Conservation (phyloP, 1,284 basidiomycete genomes). For the Malassezia cuniculi region DNA sequence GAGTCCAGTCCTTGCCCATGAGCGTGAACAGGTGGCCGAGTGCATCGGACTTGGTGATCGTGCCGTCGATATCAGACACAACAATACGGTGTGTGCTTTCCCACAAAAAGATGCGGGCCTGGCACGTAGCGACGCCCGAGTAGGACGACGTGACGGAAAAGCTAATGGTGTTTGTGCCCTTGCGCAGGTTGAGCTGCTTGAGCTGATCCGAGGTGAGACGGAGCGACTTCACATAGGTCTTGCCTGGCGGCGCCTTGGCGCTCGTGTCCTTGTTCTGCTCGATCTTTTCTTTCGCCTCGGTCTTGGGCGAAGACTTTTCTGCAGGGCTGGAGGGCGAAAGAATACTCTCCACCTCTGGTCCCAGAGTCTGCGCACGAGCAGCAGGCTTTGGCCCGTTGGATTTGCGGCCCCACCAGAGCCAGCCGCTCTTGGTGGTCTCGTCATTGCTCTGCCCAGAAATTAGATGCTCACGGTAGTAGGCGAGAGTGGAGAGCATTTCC, state of each 20-base stretch:
- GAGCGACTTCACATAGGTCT: slow-evolving; percentile 78
- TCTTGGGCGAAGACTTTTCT: not conserved
- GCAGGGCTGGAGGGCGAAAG: not conserved
- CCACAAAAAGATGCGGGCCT: slow-evolving; percentile 91
- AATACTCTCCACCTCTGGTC: not conserved
- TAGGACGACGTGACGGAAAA: slow-evolving; percentile 77
- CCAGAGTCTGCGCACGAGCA: not conserved
- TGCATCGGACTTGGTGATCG: slow-evolving; percentile 88
- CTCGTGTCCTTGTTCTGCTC: too few species aligned
- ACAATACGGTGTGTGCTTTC: slow-evolving; percentile 77
- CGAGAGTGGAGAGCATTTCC: slow-evolving; percentile 49
- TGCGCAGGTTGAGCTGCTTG: slow-evolving; percentile 59
- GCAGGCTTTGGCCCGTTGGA: not conserved
- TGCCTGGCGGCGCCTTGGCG: slow-evolving; percentile 43
- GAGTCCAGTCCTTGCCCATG: slow-evolving; percentile 99
- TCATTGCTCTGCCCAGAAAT: slow-evolving; percentile 45
- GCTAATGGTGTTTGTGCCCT: slow-evolving; percentile 80
- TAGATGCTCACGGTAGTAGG: slow-evolving; percentile 26
- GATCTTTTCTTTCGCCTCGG: not conserved
- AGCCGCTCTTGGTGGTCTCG: slow-evolving; percentile 2
- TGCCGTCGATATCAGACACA: slow-evolving; percentile 96
- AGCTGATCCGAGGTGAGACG: slow-evolving; percentile 72
- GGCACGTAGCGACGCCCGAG: slow-evolving; percentile 65
- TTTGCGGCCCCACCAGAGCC: slow-evolving; percentile 34
- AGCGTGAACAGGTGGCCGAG: slow-evolving; percentile 94